phyloP scores from a whole-genome alignment of 2,329 filamentous ascomycete species.

The Hymenoscyphus repandus region DNA sequence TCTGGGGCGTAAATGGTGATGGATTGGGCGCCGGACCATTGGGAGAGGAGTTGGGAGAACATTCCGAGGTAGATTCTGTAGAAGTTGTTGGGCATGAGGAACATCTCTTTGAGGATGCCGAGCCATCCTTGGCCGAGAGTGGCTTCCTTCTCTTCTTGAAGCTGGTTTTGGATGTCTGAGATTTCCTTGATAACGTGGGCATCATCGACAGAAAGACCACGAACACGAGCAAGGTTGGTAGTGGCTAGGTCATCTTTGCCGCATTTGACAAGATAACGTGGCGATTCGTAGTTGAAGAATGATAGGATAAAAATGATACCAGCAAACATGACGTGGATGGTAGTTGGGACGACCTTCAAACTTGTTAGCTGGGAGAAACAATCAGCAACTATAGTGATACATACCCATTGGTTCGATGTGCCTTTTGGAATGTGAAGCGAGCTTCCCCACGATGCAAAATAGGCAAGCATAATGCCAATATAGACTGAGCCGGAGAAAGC shows the following conservation, averaged over 20 bases:
- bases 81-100: conserved; percentile 61
- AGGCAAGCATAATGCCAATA: conserved; percentile 71
- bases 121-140: conserved; percentile 59
- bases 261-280: conserved; percentile 62
- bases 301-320: conserved; percentile 65
- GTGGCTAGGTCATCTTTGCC: conserved; percentile 54
- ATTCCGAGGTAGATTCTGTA: conserved; percentile 67
- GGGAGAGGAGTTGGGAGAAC: conserved; percentile 65
- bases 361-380: conserved; percentile 26
- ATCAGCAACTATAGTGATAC: neutral
- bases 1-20: conserved; percentile 75
- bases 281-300: conserved; percentile 65
- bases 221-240: conserved; percentile 50
- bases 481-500: conserved; percentile 69
- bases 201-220: conserved; percentile 53
- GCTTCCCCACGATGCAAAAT: conserved; percentile 66
- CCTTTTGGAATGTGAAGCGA: conserved; percentile 43
- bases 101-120: conserved; percentile 63
- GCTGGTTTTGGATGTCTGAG: conserved; percentile 56
- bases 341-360: conserved; percentile 63
- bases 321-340: conserved; percentile 73
- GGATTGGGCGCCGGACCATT: conserved; percentile 68
- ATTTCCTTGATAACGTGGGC: conserved; percentile 59
- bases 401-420: conserved; percentile 45
- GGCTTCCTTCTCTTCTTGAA: conserved; percentile 68